A percentile compares a stretch with the other conserved stretches of the same genome.
phyloP scores from a whole-genome alignment of 345 rosid genomes.

The Hibiscus syriacus region DNA sequence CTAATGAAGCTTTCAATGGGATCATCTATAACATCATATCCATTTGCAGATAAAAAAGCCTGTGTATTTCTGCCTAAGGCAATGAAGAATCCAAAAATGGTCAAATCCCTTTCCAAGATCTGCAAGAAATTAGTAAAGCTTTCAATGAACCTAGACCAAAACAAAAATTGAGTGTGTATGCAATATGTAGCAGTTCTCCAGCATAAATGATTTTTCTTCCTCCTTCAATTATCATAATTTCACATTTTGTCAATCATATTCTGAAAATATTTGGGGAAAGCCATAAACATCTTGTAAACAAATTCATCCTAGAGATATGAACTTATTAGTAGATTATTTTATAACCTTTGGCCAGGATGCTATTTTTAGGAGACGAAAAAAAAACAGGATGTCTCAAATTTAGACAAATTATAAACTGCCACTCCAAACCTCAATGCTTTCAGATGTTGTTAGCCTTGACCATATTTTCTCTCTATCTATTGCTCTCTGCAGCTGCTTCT shows the following conservation, averaged over 20 bases:
- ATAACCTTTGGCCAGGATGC: not conserved
- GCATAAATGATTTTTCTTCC: not conserved
- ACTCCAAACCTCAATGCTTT: constrained; percentile 82
- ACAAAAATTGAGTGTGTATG: not conserved
- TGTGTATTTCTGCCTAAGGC: constrained; percentile 84
- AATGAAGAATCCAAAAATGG: constrained; percentile 96
- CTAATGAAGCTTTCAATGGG: constrained; percentile 70
- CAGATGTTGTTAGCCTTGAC: constrained; percentile 88
- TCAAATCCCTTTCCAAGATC: constrained; percentile 92
- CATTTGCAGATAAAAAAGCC: constrained; percentile 63
- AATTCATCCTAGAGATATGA: not conserved
- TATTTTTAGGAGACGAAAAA: not conserved
- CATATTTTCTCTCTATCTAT: constrained; percentile 95
- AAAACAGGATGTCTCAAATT: constrained; percentile 2
- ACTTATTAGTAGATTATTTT: constrained; percentile 5
- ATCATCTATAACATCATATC: constrained; percentile 52
- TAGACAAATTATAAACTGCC: not conserved
- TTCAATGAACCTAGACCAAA: constrained; percentile 8
- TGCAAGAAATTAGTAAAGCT: constrained; percentile 32
- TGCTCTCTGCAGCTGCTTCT: constrained; percentile 76
- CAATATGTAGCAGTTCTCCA: constrained; percentile 3
- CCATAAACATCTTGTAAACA: not conserved
- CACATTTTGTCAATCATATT: not conserved
- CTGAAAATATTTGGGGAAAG: not conserved
- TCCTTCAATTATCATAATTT: not conserved